A percentile compares a stretch with the other conserved stretches of the same genome.
Conservation (phyloP, 1,284 basidiomycete species). For the Austroboletus niveus region DNA sequence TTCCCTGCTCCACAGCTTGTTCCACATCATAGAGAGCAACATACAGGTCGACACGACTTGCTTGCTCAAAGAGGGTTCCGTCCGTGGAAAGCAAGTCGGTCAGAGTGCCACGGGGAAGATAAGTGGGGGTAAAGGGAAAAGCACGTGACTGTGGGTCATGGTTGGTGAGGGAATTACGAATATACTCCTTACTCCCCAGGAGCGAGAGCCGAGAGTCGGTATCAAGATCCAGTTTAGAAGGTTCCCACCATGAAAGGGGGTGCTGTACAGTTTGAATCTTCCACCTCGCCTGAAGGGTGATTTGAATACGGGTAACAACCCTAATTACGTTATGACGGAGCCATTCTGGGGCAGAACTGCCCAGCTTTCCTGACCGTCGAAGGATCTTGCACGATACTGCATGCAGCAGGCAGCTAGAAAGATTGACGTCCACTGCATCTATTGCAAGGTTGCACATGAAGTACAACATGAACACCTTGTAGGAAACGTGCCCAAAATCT, state of each 20-base stretch:
- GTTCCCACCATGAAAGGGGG: too few relatives aligned
- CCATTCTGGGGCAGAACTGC: too few relatives aligned
- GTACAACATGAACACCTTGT: not conserved
- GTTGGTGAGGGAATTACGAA: conserved; percentile 11
- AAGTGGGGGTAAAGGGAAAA: not conserved
- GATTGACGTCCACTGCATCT: not conserved
- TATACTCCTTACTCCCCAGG: conserved; percentile 22
- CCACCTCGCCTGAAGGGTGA: too few relatives aligned
- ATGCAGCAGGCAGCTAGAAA: not conserved
- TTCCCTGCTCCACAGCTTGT: conserved; percentile 18
- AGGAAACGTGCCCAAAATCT: conserved; percentile 4
- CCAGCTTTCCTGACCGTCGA: not conserved
- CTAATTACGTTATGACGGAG: too few relatives aligned
- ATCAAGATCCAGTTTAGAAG: not conserved
- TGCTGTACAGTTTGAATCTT: too few relatives aligned
- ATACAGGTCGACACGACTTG: conserved; percentile 6
- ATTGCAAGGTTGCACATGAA: not conserved
- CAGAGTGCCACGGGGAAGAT: not conserved
- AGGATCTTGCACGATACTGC: not conserved
- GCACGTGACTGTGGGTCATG: not conserved
- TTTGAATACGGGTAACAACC: too few relatives aligned
- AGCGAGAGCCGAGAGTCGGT: conserved; percentile 25
- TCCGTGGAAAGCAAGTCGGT: not conserved
- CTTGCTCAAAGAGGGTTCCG: conserved; percentile 1
- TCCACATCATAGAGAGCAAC: conserved; percentile 35